Evolutionary conservation across 345 rosid species (phyloP).

Genomic region (Mallotus nudiflorus): DNA sequence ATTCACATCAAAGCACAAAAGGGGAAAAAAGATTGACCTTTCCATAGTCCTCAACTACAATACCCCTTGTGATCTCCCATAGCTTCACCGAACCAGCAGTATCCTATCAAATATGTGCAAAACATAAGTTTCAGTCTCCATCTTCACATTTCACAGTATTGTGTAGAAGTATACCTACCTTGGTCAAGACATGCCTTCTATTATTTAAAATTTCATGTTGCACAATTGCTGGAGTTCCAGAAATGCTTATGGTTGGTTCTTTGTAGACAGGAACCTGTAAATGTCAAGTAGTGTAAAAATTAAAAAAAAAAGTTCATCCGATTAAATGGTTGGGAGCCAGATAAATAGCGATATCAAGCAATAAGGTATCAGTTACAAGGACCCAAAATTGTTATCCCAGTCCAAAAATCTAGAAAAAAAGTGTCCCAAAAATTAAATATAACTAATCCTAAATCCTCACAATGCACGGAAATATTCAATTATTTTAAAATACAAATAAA

Average conservation of each 20-base stretch:
- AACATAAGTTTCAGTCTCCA: constrained; percentile 21
- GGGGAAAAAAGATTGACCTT: constrained; percentile 47
- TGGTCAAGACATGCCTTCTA: constrained; percentile 93
- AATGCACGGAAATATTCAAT: too few relatives aligned
- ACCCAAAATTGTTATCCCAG: too few relatives aligned
- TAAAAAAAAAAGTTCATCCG: neutral
- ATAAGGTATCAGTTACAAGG: neutral
- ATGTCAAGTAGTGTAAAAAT: constrained; percentile 4
- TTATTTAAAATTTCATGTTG: constrained; percentile 96
- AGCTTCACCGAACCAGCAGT: constrained; percentile 89
- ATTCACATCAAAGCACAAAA: neutral
- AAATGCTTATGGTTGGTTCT: constrained; percentile 68
- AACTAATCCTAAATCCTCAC: too few relatives aligned
- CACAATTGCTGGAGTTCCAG: constrained; percentile 88
- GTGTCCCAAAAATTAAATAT: too few relatives aligned
- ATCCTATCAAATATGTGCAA: constrained; percentile 53
- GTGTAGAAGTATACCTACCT: constrained; percentile 47
- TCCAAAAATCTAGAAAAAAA: too few relatives aligned
- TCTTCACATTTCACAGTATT: constrained; percentile 10
- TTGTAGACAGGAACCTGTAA: constrained; percentile 77
- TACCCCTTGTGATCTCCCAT: constrained; percentile 93
- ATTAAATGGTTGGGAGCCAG: neutral
- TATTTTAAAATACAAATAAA: too few relatives aligned
- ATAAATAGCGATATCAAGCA: neutral
- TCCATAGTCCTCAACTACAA: constrained; percentile 85